phyloP scores from a whole-genome alignment of 345 rosid species.

The Acer yangbiense region DNA sequence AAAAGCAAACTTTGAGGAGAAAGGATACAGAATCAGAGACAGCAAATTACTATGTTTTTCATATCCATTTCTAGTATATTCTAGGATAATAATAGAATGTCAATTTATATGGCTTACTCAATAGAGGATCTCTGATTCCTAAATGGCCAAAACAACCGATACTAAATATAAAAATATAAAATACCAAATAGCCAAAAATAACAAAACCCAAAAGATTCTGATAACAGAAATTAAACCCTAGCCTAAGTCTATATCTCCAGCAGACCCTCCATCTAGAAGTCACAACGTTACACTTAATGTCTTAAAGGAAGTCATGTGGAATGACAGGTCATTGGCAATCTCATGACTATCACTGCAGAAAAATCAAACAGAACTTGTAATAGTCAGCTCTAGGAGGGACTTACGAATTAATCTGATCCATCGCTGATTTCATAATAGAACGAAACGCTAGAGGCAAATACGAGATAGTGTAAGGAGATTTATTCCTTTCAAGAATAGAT shows the following conservation, averaged over 20 bases:
- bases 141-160: not conserved
- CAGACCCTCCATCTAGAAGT: not conserved
- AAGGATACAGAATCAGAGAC: not conserved
- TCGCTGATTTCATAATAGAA: slow-evolving; percentile 67
- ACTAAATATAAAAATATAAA: not conserved
- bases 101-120: not conserved
- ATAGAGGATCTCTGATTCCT: not conserved
- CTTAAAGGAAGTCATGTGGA: not conserved
- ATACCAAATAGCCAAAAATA: not conserved
- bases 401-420: slow-evolving; percentile 92
- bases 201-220: not conserved
- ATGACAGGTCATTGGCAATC: not conserved
- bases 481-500: slow-evolving; percentile 88
- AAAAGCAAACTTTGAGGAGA: not conserved
- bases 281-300: slow-evolving; percentile 6
- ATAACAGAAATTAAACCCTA: slow-evolving; percentile 1
- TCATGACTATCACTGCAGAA: slow-evolving; percentile 4
- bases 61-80: not conserved
- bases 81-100: not conserved
- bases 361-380: slow-evolving; percentile 6
- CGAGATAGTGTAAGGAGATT: slow-evolving; percentile 86
- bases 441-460: slow-evolving; percentile 88
- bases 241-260: not conserved
- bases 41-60: not conserved
- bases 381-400: slow-evolving; percentile 30